Evolutionary conservation across 1,139 yeast species (phyloP), one percentile per base, ranked within the genome.

Genomic region (Spathaspora sp.): DNA sequence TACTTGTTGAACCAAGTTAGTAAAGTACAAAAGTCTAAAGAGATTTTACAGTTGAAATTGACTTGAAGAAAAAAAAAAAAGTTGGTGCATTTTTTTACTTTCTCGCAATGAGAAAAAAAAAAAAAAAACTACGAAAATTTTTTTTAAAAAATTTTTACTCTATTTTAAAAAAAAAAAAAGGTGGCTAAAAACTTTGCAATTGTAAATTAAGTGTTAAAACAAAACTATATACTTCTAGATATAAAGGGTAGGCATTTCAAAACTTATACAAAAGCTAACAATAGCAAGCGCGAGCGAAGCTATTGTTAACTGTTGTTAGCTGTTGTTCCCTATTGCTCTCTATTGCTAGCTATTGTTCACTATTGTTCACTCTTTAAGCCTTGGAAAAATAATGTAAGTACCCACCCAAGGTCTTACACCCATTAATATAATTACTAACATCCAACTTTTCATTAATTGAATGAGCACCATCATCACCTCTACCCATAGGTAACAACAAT

Each of bases 381-480:
- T 64, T 70, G 41, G 88, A 87, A 58, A 86, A 85, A 72, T 86
- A 91, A 71, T 91, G 97, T 64, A 93, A 78, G 70, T 89, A 93
- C 18, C 97, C 96, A 55, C 95, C 89, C 69, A 93, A 80, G 24
- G 97, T 86, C 77, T 95, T 95, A 62, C 88, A 84, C 52, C 99
- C 99, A 63, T 89, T 87, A 57, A 93, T 84, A 70, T 89, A 95
- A 76, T 95, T 95, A 56, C 87, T 72, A 45, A 89, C 74, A 65
- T 95, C 87, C 61, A 95, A 74, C 75, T 95, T 95, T 71, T 95
- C 99, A 64, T 93, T 93, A 60, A 93, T 89, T 25, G 97, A 89
- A 67, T 95, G 99, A 43, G 99, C 99, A 57, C 99, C 99, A 61
- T 95, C 99, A 64, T 93, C 98, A 59, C 98, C 99, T 70, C 96